Conservation (phyloP, 208 protist genomes). For the Wallacemonas rigidus region DNA sequence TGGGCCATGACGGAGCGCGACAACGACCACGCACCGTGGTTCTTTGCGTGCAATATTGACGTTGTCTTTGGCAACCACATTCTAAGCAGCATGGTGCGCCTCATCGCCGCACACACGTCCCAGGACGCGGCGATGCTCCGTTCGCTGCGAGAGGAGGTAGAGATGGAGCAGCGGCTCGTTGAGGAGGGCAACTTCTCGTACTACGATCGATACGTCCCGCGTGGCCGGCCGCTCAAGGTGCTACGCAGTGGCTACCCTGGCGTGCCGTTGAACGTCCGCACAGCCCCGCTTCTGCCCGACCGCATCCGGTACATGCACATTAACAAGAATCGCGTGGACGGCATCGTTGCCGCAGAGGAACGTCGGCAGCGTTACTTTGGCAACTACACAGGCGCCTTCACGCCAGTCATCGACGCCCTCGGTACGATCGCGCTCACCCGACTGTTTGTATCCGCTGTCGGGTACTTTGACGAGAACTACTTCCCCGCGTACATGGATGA, state of each 20-base stretch:
- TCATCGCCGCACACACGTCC: conserved; percentile 23
- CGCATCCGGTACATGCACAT: conserved; percentile 36
- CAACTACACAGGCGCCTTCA: conserved; percentile 27
- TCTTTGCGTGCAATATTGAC: conserved; percentile 42
- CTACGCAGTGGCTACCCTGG: conserved; percentile 14
- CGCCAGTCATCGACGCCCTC: conserved; percentile 16
- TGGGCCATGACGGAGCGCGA: conserved; percentile 34
- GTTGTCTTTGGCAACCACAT: conserved; percentile 34
- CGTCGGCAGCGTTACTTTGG: conserved; percentile 25
- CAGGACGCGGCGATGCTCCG: conserved; percentile 26
- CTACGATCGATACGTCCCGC: conserved; percentile 23
- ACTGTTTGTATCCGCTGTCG: conserved; percentile 40
- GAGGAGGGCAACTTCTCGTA: conserved; percentile 13
- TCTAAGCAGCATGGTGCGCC: conserved; percentile 26
- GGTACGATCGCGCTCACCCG: conserved; percentile 39
- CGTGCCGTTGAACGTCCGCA: conserved; percentile 28
- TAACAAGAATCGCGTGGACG: conserved; percentile 19
- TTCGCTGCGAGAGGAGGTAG: conserved; percentile 33
- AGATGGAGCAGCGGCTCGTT: conserved; percentile 22
- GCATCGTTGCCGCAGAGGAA: conserved; percentile 11
- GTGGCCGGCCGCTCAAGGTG: conserved; percentile 24
- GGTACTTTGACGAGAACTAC: conserved; percentile 65
- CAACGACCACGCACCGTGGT: conserved; percentile 38
- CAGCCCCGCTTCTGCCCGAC: conserved; percentile 51
- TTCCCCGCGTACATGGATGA: conserved; percentile 53